Evolutionary conservation across 495 filamentous ascomycete species (phyloP).

Genomic region (Tuber brumale): DNA sequence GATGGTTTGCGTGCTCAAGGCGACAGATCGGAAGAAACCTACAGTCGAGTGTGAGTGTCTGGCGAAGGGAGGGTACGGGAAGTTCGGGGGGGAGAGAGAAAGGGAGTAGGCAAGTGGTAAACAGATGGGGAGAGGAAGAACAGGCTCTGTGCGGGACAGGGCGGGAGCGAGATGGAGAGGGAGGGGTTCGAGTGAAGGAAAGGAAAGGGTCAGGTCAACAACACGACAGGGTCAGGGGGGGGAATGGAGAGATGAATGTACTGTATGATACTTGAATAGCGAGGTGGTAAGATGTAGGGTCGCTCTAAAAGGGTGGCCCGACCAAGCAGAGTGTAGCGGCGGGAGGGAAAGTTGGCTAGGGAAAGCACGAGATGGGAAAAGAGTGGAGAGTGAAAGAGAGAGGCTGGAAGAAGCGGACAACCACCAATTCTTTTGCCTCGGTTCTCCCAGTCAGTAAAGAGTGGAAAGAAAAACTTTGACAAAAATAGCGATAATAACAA

Average conservation of each 20-base stretch:
- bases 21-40: not conserved
- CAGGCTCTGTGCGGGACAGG: conserved; percentile 16
- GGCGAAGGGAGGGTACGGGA: conserved; percentile 7
- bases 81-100: conserved; percentile 12
- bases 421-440: not conserved
- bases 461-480: not conserved
- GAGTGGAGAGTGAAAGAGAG: conserved; percentile 2
- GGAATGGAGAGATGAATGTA: conserved; percentile 8
- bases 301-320: not conserved
- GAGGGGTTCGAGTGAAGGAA: conserved; percentile 12
- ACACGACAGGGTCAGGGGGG: conserved; percentile 4
- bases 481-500: not conserved
- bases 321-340: conserved; percentile 1
- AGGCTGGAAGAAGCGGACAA: conserved; percentile 2
- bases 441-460: not conserved
- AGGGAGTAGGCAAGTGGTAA: conserved; percentile 8
- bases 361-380: not conserved
- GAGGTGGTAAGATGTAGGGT: not conserved
- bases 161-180: conserved; percentile 18
- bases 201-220: not conserved
- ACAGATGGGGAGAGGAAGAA: conserved; percentile 17
- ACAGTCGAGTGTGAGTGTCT: conserved; percentile 14
- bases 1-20: not conserved
- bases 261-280: not conserved
- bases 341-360: not conserved